Conservation (phyloP, 441 rosid species). For the Metrosideros polymorpha region DNA sequence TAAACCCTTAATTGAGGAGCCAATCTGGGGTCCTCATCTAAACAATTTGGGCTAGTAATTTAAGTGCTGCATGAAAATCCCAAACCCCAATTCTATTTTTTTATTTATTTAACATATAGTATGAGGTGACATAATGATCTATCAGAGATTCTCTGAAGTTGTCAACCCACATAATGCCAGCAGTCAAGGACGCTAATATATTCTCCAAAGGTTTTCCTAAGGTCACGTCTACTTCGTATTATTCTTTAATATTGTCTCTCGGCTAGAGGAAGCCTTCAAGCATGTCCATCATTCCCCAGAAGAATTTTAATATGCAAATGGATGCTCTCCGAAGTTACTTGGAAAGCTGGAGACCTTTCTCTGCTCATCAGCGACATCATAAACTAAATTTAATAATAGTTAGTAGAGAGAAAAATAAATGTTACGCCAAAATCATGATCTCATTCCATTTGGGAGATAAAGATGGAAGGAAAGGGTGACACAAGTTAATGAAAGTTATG, state of each 20-base stretch:
- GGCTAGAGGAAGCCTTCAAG: neutral
- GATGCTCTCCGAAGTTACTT: neutral
- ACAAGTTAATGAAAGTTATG: neutral
- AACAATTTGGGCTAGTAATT: neutral
- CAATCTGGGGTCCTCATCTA: neutral
- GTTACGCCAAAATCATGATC: neutral
- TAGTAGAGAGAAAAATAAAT: neutral
- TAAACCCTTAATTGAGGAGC: neutral
- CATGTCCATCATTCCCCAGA: neutral
- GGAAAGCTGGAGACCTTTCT: neutral
- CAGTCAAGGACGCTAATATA: neutral
- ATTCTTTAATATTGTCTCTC: neutral
- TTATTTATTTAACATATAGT: neutral
- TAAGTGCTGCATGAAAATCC: neutral
- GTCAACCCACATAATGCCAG: slow-evolving; percentile 11
- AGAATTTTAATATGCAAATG: neutral
- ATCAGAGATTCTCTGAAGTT: neutral
- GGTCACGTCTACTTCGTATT: neutral
- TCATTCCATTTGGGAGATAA: neutral
- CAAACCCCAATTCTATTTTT: neutral
- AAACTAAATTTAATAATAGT: neutral
- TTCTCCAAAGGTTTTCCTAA: neutral
- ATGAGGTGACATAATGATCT: neutral
- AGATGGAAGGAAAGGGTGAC: neutral
- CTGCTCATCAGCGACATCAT: neutral